phyloP scores from a whole-genome alignment of 1,284 basidiomycete species.

The Cerioporus squamosus region DNA sequence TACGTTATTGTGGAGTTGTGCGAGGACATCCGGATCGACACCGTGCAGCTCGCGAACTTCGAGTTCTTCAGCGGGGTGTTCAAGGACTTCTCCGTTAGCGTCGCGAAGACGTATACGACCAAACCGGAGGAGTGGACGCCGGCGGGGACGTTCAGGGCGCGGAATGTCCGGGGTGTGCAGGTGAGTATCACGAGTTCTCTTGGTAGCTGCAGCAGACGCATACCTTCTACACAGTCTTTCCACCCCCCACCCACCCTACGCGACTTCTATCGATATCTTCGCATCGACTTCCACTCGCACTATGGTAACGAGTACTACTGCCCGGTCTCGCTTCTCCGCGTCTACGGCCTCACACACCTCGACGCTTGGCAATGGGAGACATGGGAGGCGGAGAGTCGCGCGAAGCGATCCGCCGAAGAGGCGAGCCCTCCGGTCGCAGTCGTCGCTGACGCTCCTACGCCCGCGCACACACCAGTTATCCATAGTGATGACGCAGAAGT shows the following conservation, averaged over 20 bases:
- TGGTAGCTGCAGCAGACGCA: neutral
- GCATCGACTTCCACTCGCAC: constrained; percentile 93
- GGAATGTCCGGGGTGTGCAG: constrained; percentile 93
- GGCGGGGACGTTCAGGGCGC: constrained; percentile 82
- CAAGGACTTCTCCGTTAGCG: constrained; percentile 88
- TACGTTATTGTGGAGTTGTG: constrained; percentile 96
- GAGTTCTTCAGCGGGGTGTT: constrained; percentile 99
- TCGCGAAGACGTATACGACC: constrained; percentile 68
- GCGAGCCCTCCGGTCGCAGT: constrained; percentile 29
- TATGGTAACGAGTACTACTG: constrained; percentile 98
- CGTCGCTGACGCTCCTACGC: constrained; percentile 24
- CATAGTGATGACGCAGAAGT: too few relatives aligned
- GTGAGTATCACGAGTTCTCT: constrained; percentile 45
- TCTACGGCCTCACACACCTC: constrained; percentile 96
- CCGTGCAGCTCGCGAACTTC: constrained; percentile 94
- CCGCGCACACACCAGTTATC: constrained; percentile 8
- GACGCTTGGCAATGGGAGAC: constrained; percentile 95
- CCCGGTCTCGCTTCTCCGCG: constrained; percentile 90
- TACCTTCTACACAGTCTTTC: constrained; percentile 61
- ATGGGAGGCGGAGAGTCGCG: constrained; percentile 68
- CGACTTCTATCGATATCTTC: constrained; percentile 92
- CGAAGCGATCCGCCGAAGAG: constrained; percentile 39
- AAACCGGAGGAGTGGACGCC: constrained; percentile 73
- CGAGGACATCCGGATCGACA: constrained; percentile 96
- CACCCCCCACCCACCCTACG: constrained; percentile 70